Evolutionary conservation across 805 yeast species (phyloP), one percentile per base, ranked within the genome.

Genomic region (Hanseniaspora guilliermondii): DNA sequence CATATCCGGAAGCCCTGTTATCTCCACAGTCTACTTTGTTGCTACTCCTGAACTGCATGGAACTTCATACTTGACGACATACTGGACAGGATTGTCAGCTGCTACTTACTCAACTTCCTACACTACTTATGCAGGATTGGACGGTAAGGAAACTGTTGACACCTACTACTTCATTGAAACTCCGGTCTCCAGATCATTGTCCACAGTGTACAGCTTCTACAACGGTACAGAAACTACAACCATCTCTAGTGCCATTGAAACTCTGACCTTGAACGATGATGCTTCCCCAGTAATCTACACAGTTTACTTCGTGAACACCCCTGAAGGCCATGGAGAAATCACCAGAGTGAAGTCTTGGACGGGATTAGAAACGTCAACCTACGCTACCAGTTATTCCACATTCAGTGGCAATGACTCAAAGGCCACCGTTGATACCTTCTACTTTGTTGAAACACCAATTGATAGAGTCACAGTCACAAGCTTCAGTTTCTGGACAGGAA

Each of bases 151-250:
- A 21, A 57, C 60, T 21, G 56, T 47, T 6, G 55, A 47, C 19
- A 58, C 59, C 36, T 24, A 56, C 37, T 54, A 49, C 55, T 56
- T 52, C 24, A 56, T 58, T 16, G 55, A 58, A 50, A 56, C 58
- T 22, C 60, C 60, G 40, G 30, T 48, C n/a, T 37, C 52, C 19
- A 48, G 52, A 48, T 35, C 32, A 12, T 45, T 37, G 44, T 32
- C 49, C 24, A 40, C 55, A 17, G 42, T 42, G 12, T 38, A 19
- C 32, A 25, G 36, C 21, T 33, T 22, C 35, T 50, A 47, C 41
- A 33, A 42, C 36, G 55, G 49, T 11, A 19, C 33, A 11, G 37
- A 19, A 12, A 42, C 27, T 8, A 53, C 56, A 22, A 44, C 52
- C 5, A 24, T 40, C n/a, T 49, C 49, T 12, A 54, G 47, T 6